phyloP scores from a whole-genome alignment of 768 basidiomycete genomes.

The Boletus edulis region DNA sequence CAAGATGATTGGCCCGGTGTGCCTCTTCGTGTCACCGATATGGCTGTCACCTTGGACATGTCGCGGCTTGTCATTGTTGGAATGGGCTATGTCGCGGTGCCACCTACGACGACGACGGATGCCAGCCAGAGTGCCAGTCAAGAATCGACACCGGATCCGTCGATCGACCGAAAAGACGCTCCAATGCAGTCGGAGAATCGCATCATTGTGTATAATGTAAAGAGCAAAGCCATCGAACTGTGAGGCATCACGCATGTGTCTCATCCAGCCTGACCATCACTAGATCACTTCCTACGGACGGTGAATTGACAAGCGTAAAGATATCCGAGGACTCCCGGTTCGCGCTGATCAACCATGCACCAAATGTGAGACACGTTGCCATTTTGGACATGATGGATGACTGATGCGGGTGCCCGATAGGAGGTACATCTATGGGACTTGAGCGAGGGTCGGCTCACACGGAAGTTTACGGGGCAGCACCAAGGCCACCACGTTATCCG shows the following conservation, averaged over 20 bases:
- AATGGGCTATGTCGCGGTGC: constrained; percentile 43
- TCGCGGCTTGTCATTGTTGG: constrained; percentile 84
- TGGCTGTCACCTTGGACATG: constrained; percentile 84
- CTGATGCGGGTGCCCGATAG: constrained; percentile 39
- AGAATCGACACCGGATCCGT: constrained; percentile 34
- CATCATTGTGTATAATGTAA: constrained; percentile 76
- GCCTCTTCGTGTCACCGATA: constrained; percentile 80
- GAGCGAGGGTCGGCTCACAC: constrained; percentile 59
- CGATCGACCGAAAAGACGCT: constrained; percentile 32
- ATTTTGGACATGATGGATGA: not conserved
- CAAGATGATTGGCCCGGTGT: constrained; percentile 65
- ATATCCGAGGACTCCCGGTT: constrained; percentile 83
- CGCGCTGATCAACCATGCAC: constrained; percentile 83
- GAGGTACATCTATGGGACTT: constrained; percentile 90
- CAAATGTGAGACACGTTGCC: constrained; percentile 58
- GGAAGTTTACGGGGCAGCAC: constrained; percentile 82
- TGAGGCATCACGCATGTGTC: constrained; percentile 38
- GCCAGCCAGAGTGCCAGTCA: constrained; percentile 30
- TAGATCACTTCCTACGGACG: constrained; percentile 65
- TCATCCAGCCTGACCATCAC: constrained; percentile 3
- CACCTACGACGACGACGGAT: constrained; percentile 11
- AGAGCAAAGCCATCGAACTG: constrained; percentile 65
- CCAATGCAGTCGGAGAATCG: constrained; percentile 46
- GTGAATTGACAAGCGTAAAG: constrained; percentile 86
- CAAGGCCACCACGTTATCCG: constrained; percentile 85